Percentiles rank a stretch among this genome's conserved stretches.
Conservation (phyloP, 106 monocot genomes). For the Dendrobium huoshanense region DNA sequence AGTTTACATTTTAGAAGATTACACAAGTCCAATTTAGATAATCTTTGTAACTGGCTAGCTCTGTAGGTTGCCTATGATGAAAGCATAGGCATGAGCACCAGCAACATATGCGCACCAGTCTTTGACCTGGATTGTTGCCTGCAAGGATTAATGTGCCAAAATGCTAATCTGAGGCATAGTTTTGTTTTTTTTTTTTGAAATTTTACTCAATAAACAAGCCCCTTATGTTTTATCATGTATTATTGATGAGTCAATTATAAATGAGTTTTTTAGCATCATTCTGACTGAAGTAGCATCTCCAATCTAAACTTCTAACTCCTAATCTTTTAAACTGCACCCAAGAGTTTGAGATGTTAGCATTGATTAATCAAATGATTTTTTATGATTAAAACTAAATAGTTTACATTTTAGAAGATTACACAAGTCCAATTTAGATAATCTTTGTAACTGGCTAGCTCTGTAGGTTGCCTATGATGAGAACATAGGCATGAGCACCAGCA, state of each 20-base stretch:
- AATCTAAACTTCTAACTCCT: too few relatives aligned
- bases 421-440: too few relatives aligned
- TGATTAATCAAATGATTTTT: not conserved
- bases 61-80: not conserved
- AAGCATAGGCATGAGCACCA: not conserved
- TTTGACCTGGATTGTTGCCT: not conserved
- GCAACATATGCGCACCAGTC: not conserved
- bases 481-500: not conserved
- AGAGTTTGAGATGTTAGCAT: not conserved
- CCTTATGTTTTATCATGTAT: not conserved
- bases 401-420: too few relatives aligned
- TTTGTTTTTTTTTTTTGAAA: not conserved
- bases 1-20: too few relatives aligned
- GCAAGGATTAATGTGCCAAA: constrained; percentile 1
- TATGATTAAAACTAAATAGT: not conserved
- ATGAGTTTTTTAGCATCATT: not conserved
- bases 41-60: too few relatives aligned
- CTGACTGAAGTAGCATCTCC: not conserved
- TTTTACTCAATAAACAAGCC: too few relatives aligned
- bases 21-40: too few relatives aligned
- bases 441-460: too few relatives aligned
- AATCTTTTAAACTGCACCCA: not conserved
- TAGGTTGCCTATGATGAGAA: not conserved
- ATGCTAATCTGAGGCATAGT: not conserved
- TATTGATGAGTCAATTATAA: constrained; percentile 1